These are phyloP conservation scores for Pythium plurisporium DNA, from an alignment of 352 stramenopile genomes.

Conservation along the genomic window DNA sequence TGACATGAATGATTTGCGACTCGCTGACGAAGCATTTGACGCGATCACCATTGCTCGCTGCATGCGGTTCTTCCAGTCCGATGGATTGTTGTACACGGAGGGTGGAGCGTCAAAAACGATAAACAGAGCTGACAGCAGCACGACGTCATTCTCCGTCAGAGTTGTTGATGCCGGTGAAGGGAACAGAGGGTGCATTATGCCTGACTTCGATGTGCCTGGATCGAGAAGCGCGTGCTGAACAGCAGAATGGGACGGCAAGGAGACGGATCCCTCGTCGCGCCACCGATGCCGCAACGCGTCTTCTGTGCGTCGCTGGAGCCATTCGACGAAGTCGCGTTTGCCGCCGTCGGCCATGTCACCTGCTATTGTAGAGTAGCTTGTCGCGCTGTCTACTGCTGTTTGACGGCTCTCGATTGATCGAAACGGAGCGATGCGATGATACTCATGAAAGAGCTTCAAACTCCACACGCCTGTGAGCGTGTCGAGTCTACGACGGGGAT, in stretches of 20 bases:
- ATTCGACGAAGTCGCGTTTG: conserved; percentile 20
- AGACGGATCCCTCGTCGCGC: conserved; percentile 2
- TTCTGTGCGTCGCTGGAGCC: conserved; percentile 18
- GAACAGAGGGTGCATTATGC: background rate
- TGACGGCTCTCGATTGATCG: background rate
- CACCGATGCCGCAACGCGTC: conserved; percentile 17
- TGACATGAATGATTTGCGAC: background rate
- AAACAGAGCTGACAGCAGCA: conserved; percentile 21
- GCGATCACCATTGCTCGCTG: conserved; percentile 1
- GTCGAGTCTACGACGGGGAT: conserved; percentile 28
- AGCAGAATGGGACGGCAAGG: conserved; percentile 15
- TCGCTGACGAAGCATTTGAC: background rate
- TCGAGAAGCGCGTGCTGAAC: conserved; percentile 11
- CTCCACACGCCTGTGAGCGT: conserved; percentile 36
- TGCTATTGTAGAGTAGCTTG: background rate
- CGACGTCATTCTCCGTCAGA: background rate
- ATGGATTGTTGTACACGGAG: conserved; percentile 10
- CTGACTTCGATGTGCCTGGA: background rate
- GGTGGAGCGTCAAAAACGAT: conserved; percentile 19
- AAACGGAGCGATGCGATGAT: conserved; percentile 19
- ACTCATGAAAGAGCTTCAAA: conserved; percentile 36
- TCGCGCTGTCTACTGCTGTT: background rate
- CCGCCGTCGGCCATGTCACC: background rate
- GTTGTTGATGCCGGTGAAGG: background rate
- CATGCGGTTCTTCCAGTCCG: conserved; percentile 18